A percentile compares a stretch with the other conserved stretches of the same genome.
Conservation (phyloP, 2,329 filamentous ascomycete genomes). For the Colletotrichum sojae region DNA sequence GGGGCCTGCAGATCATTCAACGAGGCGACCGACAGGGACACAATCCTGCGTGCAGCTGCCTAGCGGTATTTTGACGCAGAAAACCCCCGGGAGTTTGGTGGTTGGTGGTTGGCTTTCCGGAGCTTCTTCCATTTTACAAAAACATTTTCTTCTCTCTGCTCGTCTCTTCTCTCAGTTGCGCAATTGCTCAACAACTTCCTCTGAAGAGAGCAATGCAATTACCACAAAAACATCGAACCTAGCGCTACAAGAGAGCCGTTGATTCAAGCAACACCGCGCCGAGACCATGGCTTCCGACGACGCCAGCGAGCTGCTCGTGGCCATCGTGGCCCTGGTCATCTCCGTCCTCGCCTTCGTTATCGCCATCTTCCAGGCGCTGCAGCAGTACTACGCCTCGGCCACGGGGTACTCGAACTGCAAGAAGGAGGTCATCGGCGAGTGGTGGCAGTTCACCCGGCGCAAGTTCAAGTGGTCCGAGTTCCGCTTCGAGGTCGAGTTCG, state of each 20-base stretch:
- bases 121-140: not conserved
- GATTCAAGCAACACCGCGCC: not conserved
- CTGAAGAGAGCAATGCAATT: too few relatives aligned
- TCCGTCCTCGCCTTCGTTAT: conserved; percentile 37
- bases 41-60: conserved; percentile 16
- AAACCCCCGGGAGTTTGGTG: not conserved
- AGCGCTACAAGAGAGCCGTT: not conserved
- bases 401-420: conserved; percentile 32
- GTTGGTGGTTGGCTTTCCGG: not conserved
- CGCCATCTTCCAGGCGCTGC: conserved; percentile 35
- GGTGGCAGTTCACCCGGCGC: conserved; percentile 30
- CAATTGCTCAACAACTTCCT: too few relatives aligned
- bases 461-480: conserved; percentile 39
- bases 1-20: not conserved
- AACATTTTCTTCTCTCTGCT: not conserved
- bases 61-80: conserved; percentile 9
- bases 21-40: conserved; percentile 1
- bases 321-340: conserved; percentile 32
- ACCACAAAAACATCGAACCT: too few relatives aligned
- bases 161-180: not conserved
- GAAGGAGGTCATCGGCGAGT: conserved; percentile 31
- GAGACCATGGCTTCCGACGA: not conserved
- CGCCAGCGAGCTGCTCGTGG: conserved; percentile 31
- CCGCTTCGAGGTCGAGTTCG: conserved; percentile 36
- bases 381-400: conserved; percentile 35